Conservation (phyloP, 371 early-diverging fungal species). For the Circinella umbellata region DNA sequence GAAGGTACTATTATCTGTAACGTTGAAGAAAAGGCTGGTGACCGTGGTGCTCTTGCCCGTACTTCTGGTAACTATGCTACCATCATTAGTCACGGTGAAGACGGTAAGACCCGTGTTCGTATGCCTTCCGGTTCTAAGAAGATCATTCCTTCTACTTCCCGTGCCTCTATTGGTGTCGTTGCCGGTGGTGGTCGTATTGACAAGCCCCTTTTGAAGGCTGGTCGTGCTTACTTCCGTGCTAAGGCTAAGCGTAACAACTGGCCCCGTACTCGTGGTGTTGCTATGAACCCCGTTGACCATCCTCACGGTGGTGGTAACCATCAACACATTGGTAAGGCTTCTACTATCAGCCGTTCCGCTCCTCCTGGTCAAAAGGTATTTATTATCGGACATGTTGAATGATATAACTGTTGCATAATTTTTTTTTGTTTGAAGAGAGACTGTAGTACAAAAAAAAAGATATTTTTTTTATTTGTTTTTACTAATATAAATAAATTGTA, state of each 20-base stretch:
- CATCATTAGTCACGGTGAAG: conserved; percentile 99
- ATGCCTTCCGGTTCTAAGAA: conserved; percentile 99
- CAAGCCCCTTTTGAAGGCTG: conserved; percentile 99
- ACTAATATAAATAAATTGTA: conserved; percentile 65
- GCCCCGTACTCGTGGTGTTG: conserved; percentile 99
- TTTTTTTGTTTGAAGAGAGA: not conserved
- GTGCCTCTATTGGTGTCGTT: conserved; percentile 98
- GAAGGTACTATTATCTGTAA: conserved; percentile 99
- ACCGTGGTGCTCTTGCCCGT: conserved; percentile 98
- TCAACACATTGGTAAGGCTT: conserved; percentile 99
- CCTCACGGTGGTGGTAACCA: conserved; percentile 84
- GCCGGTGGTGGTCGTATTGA: conserved; percentile 99
- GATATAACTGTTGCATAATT: too few relatives aligned
- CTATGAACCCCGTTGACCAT: conserved; percentile 99
- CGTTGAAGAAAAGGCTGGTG: conserved; percentile 97
- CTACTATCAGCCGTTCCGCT: conserved; percentile 95
- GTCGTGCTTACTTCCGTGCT: conserved; percentile 98
- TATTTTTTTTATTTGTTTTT: conserved; percentile 37
- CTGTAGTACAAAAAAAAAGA: conserved; percentile 59
- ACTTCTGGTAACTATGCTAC: conserved; percentile 99
- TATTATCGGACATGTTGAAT: too few relatives aligned
- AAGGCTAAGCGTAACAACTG: conserved; percentile 98
- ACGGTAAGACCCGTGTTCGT: conserved; percentile 96
- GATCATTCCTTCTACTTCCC: conserved; percentile 87
- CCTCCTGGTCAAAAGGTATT: conserved; percentile 94